Evolutionary conservation across 2,329 filamentous ascomycete genomes (phyloP).

Genomic region (Aspergillus carbonarius): DNA sequence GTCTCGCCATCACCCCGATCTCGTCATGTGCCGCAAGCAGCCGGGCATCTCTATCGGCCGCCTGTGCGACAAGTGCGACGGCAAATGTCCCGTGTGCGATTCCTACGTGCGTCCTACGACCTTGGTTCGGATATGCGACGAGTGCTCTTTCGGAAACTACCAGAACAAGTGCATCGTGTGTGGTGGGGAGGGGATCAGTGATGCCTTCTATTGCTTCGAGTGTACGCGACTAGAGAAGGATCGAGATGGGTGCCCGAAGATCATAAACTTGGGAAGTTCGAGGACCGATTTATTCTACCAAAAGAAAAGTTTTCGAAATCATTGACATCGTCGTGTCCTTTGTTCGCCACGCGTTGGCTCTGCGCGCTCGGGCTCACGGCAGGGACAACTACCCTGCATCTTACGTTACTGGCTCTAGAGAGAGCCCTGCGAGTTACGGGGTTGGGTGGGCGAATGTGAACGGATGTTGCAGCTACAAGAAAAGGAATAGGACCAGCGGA

Average conservation of each 20-base stretch:
- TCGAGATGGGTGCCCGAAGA: constrained; percentile 96
- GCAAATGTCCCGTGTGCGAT: constrained; percentile 98
- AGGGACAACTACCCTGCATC: neutral
- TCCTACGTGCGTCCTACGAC: constrained; percentile 98
- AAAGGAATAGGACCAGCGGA: neutral
- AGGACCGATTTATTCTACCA: constrained; percentile 86
- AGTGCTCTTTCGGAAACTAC: constrained; percentile 99
- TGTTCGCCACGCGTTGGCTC: constrained; percentile 9
- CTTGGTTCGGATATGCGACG: constrained; percentile 96
- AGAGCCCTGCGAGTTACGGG: neutral
- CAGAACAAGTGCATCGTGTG: constrained; percentile 99
- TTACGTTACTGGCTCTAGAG: constrained; percentile 5
- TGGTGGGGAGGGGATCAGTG: constrained; percentile 94
- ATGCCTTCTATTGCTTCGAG: constrained; percentile 99
- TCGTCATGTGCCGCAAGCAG: constrained; percentile 99
- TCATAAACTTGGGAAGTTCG: constrained; percentile 95
- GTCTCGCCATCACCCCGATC: constrained; percentile 95
- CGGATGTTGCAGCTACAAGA: constrained; percentile 11
- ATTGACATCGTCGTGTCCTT: constrained; percentile 28
- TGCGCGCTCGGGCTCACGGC: constrained; percentile 8
- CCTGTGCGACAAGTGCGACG: constrained; percentile 99
- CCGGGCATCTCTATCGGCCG: constrained; percentile 96
- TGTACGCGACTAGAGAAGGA: constrained; percentile 97
- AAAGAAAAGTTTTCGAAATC: constrained; percentile 60
- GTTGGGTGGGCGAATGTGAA: constrained; percentile 6